phyloP scores from a whole-genome alignment of 2,329 filamentous ascomycete genomes.

The Aspergillus viridinutans region DNA sequence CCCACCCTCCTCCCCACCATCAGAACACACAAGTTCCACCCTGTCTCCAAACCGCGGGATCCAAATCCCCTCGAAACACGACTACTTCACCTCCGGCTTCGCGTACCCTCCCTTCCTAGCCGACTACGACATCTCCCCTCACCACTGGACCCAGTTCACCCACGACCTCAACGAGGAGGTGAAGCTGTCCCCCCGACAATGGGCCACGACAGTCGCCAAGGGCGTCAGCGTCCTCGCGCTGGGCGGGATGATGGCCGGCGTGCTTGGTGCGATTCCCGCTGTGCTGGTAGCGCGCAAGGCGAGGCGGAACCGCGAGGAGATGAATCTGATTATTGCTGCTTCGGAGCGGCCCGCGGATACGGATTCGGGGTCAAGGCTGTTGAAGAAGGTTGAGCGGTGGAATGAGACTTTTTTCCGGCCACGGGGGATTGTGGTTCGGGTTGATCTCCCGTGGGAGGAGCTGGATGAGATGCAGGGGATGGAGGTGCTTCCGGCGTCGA shows the following conservation, averaged over 20 bases:
- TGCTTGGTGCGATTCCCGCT: conserved; percentile 27
- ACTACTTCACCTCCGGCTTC: conserved; percentile 27
- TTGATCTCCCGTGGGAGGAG: conserved; percentile 28
- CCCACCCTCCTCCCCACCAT: not conserved
- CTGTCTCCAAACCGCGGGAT: conserved; percentile 20
- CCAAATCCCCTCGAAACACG: conserved; percentile 26
- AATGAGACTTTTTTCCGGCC: conserved; percentile 28
- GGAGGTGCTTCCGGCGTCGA: conserved; percentile 6
- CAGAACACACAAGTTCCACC: not conserved
- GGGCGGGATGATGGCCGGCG: conserved; percentile 28
- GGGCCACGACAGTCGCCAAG: conserved; percentile 25
- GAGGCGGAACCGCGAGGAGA: conserved; percentile 19
- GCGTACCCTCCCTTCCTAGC: conserved; percentile 24
- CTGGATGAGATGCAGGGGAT: conserved; percentile 21
- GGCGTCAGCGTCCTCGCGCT: conserved; percentile 27
- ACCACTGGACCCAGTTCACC: conserved; percentile 26
- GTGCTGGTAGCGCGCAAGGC: conserved; percentile 18
- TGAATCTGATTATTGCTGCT: conserved; percentile 23
- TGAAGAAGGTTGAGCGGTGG: conserved; percentile 22
- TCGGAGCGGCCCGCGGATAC: conserved; percentile 3
- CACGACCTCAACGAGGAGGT: conserved; percentile 23
- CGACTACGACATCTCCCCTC: conserved; percentile 15
- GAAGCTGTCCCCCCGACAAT: conserved; percentile 25
- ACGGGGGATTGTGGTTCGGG: conserved; percentile 24
- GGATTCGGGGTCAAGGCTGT: conserved; percentile 3